Evolutionary conservation across 352 stramenopile genomes (phyloP).

Genomic region (Aphanomyces stellatus): DNA sequence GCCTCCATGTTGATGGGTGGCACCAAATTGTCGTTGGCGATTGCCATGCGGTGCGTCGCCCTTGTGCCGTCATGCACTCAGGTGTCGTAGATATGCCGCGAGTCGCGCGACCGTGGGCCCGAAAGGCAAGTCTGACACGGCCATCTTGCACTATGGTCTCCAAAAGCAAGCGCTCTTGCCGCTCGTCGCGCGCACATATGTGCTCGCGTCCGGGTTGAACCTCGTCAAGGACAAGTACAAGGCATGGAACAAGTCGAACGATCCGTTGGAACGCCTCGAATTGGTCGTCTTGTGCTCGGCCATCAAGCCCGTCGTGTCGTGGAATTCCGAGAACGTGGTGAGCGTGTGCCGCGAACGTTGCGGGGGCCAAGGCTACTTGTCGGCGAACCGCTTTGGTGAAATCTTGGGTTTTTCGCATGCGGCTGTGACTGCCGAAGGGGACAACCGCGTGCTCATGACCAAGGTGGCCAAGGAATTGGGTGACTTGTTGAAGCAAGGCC

Average conservation of each 20-base stretch:
- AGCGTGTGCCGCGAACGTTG: slow-evolving; percentile 18
- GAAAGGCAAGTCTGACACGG: slow-evolving; percentile 20
- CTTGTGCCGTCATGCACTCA: not conserved
- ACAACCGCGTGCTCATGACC: slow-evolving; percentile 19
- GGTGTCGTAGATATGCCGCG: not conserved
- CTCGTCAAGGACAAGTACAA: slow-evolving; percentile 18
- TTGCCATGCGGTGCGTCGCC: slow-evolving; percentile 9
- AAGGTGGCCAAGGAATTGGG: slow-evolving; percentile 19
- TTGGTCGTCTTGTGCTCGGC: slow-evolving; percentile 16
- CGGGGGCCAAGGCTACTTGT: slow-evolving; percentile 18
- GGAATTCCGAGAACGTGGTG: slow-evolving; percentile 21
- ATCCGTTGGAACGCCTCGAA: slow-evolving; percentile 16
- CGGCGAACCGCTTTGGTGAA: slow-evolving; percentile 19
- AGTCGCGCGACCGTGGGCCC: slow-evolving; percentile 15
- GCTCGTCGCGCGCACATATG: slow-evolving; percentile 17
- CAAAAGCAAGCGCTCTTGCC: slow-evolving; percentile 14
- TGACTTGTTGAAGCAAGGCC: slow-evolving; percentile 15
- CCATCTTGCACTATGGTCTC: slow-evolving; percentile 16
- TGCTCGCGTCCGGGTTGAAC: slow-evolving; percentile 5
- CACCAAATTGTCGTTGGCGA: slow-evolving; percentile 13
- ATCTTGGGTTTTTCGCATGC: slow-evolving; percentile 18
- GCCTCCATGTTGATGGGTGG: slow-evolving; percentile 19
- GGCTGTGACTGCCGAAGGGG: slow-evolving; percentile 13
- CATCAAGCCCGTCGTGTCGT: slow-evolving; percentile 20
- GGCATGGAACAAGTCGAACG: slow-evolving; percentile 16